Base-by-base conservation (phyloP, 805 yeast genomes). In the Saturnispora saitoi region DNA sequence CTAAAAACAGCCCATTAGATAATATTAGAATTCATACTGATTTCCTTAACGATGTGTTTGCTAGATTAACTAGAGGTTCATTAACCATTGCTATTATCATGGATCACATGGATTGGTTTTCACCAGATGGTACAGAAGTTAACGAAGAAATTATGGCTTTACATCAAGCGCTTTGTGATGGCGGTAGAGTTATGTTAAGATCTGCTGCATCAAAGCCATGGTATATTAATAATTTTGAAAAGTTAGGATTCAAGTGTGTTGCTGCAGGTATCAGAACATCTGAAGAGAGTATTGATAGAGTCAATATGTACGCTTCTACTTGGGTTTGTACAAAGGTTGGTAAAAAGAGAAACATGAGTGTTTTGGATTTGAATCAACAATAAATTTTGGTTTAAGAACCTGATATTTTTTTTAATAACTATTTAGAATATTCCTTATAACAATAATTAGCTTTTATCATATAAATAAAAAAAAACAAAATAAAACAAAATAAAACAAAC, bases 41-140 rank as follows among this genome's bases (percentile, higher is more conserved):
- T 63, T 80, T 81, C 50, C 70, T 86, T 58, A 81, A 78, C 59
- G 89, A 85, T 58, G 93, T 86, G 3, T 77, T 83, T 53, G 80
- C 77, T 38, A 73, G 93, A 53, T 69, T 86, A 47, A 70, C 80
- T 24, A 69, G 73, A 43, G 73, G 76, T 48, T 76, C 88, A 10
- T 72, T 86, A 40, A 80, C 90, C 4, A 80, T 82, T 56, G 91
- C 91, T 30, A 77, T 86, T 38, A 83, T 86, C 47, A 86, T 86
- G 95, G 95, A 86, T 64, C 95, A 86, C 64, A 84, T 86, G 93
- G 95, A 86, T 66, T 86, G 95, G 95, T 86, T 86, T 60, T 81
- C 81, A 56, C 81, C 86, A 32, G 61, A 70, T 14, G 83, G 82
- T 8, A 58, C 58, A 2, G 89, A 83, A 19, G 90, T 87, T 11